A percentile compares a stretch with the other conserved stretches of the same genome.
phyloP scores from a whole-genome alignment of 345 rosid species.

The Bruguiera parviflora region DNA sequence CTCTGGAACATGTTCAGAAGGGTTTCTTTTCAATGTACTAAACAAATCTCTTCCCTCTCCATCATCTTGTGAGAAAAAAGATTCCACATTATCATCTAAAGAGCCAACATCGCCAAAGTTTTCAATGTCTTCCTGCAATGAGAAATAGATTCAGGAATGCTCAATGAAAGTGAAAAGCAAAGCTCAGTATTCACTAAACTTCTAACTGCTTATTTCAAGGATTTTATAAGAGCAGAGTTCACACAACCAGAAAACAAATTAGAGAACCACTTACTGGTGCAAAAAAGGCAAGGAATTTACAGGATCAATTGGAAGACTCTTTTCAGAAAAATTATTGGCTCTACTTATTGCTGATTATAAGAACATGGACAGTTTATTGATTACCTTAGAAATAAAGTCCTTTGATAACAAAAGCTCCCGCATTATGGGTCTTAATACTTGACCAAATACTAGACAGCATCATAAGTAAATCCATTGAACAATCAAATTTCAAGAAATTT shows the following conservation, averaged over 20 bases:
- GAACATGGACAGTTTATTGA: neutral
- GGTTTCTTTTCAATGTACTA: conserved; percentile 64
- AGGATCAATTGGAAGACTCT: too few relatives aligned
- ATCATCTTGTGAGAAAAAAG: conserved; percentile 83
- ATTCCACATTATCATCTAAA: conserved; percentile 90
- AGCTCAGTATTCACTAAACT: neutral
- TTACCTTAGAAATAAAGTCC: neutral
- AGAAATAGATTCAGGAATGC: conserved; percentile 20
- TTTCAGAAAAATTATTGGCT: too few relatives aligned
- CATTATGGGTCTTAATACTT: neutral
- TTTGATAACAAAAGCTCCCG: neutral
- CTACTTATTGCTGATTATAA: too few relatives aligned
- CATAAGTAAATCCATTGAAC: neutral
- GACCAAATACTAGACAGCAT: neutral
- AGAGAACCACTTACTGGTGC: too few relatives aligned
- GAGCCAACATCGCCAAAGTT: conserved; percentile 93
- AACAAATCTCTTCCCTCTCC: conserved; percentile 92
- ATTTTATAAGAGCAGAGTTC: neutral
- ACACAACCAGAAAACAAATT: neutral
- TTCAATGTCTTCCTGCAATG: conserved; percentile 90
- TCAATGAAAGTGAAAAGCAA: neutral
- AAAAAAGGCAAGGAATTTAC: too few relatives aligned
- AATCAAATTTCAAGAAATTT: neutral
- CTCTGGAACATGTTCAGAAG: conserved; percentile 75
- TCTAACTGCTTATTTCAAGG: too few relatives aligned